Conservation (phyloP, 2,329 filamentous ascomycete genomes). For the Lachnellula hyalina region DNA sequence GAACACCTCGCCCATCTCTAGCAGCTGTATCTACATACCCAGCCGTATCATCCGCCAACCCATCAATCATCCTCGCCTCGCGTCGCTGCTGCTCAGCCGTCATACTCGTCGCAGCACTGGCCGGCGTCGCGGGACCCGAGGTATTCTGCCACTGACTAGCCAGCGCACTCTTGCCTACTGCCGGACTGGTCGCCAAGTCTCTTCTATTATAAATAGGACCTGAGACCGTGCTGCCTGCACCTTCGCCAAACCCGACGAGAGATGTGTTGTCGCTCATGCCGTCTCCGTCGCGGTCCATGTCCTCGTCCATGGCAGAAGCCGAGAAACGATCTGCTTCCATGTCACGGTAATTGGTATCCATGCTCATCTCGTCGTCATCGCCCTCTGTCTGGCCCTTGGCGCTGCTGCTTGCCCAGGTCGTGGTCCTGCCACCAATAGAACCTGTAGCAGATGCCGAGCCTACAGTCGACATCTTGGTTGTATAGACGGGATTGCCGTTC, state of each 20-base stretch:
- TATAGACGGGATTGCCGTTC: constrained; percentile 58
- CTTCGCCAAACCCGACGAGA: constrained; percentile 88
- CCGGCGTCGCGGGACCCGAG: constrained; percentile 19
- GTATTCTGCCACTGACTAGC: constrained; percentile 18
- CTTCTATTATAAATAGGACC: constrained; percentile 64
- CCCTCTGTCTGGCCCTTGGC: constrained; percentile 47
- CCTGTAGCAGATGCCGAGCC: constrained; percentile 86
- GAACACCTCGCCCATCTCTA: constrained; percentile 27
- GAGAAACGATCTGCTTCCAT: constrained; percentile 42
- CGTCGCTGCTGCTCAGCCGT: constrained; percentile 44
- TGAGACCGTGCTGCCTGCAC: constrained; percentile 77
- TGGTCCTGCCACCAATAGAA: constrained; percentile 60
- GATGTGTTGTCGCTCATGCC: constrained; percentile 85
- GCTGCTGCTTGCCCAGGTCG: constrained; percentile 60
- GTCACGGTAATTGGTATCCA: constrained; percentile 48
- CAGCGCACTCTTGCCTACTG: constrained; percentile 28
- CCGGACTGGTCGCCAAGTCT: constrained; percentile 34
- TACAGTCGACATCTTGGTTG: constrained; percentile 81
- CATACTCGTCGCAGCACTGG: constrained; percentile 15
- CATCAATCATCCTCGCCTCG: constrained; percentile 63
- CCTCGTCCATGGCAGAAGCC: constrained; percentile 43
- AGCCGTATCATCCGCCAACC: constrained; percentile 56
- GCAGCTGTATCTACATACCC: constrained; percentile 57
- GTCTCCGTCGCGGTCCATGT: constrained; percentile 22
- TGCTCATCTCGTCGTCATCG: constrained; percentile 59